Evolutionary conservation across 306 rosid species (phyloP).

Genomic region (Lotus japonicus): DNA sequence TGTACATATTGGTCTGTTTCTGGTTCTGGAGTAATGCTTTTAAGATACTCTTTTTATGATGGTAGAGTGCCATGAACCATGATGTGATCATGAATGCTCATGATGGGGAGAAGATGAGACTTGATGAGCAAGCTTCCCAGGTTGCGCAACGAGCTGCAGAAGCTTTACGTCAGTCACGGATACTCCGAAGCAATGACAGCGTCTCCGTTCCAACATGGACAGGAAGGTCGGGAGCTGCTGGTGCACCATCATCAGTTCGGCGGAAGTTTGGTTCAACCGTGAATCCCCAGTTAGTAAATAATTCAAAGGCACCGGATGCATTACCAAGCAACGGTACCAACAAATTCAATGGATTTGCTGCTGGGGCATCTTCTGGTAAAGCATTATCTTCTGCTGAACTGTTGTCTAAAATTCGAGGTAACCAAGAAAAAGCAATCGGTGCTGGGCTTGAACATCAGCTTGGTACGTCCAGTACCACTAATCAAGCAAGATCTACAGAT

Average conservation of each 20-base stretch:
- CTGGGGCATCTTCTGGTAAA: conserved; percentile 81
- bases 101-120: conserved; percentile 78
- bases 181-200: conserved; percentile 67
- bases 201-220: conserved; percentile 93
- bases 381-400: conserved; percentile 79
- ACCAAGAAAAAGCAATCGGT: conserved; percentile 62
- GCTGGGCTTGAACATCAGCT: conserved; percentile 69
- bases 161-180: conserved; percentile 81
- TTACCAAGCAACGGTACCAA: conserved; percentile 34
- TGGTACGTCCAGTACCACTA: conserved; percentile 29
- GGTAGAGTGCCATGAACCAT: conserved; percentile 88
- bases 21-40: not conserved
- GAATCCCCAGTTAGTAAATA: conserved; percentile 48
- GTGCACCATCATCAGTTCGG: conserved; percentile 71
- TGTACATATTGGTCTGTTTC: conserved; percentile 12
- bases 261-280: conserved; percentile 78
- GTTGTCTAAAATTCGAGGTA: conserved; percentile 59
- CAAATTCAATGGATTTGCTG: conserved; percentile 46
- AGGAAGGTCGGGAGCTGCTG: conserved; percentile 91
- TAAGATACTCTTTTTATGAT: not conserved
- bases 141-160: conserved; percentile 96
- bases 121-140: conserved; percentile 86
- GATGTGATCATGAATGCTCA: conserved; percentile 85
- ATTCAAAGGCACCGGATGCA: conserved; percentile 39
- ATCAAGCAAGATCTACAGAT: conserved; percentile 35